A percentile compares a stretch with the other conserved stretches of the same genome.
phyloP scores from a whole-genome alignment of 441 rosid genomes.

The Dalechampia spathulata region DNA sequence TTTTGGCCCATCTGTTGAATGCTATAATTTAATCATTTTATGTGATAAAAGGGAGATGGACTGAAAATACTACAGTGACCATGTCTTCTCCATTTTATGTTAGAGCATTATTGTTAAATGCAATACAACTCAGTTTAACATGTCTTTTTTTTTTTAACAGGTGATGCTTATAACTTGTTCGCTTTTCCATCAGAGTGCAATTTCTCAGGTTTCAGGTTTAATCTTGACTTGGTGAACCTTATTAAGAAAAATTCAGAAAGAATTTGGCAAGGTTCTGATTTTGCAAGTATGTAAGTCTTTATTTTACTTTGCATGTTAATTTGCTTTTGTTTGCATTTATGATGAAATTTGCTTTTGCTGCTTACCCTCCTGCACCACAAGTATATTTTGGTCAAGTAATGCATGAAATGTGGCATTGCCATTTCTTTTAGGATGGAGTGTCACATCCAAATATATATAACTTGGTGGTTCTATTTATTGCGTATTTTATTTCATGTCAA shows the following conservation, averaged over 20 bases:
- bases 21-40: too few relatives aligned
- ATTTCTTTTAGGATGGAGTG: too few relatives aligned
- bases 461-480: too few relatives aligned
- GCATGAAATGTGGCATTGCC: too few relatives aligned
- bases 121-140: neutral
- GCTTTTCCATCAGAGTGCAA: constrained; percentile 97
- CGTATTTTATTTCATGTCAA: too few relatives aligned
- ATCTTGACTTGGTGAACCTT: constrained; percentile 62
- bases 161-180: constrained; percentile 62
- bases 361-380: too few relatives aligned
- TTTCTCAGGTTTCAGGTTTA: constrained; percentile 88
- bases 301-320: constrained; percentile 10
- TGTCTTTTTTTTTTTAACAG: constrained; percentile 36
- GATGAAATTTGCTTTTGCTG: neutral
- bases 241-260: constrained; percentile 52
- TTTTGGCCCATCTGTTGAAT: too few relatives aligned
- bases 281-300: constrained; percentile 40
- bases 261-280: constrained; percentile 44
- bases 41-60: too few relatives aligned
- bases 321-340: constrained; percentile 2
- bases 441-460: too few relatives aligned
- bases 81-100: neutral
- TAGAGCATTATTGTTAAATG: neutral
- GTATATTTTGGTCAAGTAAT: too few relatives aligned
- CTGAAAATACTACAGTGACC: neutral